phyloP scores from a whole-genome alignment of 2,329 filamentous ascomycete species.

The Macrophomina pseudophaseolina region DNA sequence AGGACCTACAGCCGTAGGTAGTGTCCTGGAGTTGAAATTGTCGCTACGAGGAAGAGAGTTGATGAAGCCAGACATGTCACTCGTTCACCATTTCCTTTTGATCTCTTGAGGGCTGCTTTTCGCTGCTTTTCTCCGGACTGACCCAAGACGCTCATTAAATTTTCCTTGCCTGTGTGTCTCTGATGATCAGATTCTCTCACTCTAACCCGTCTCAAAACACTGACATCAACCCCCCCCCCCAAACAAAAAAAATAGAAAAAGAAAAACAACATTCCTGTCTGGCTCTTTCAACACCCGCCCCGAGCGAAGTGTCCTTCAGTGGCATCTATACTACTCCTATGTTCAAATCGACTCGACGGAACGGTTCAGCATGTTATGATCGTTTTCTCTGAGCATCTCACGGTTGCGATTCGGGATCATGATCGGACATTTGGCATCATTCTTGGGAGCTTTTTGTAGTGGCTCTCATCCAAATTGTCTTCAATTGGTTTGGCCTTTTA shows the following conservation, averaged over 20 bases:
- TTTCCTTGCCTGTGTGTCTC: constrained; percentile 10
- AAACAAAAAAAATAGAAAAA: neutral
- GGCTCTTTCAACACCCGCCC: neutral
- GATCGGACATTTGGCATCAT: neutral
- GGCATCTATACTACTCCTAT: constrained; percentile 12
- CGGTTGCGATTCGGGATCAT: neutral
- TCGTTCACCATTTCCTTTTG: constrained; percentile 23
- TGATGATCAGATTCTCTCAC: neutral
- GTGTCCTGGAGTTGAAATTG: neutral
- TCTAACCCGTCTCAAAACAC: neutral
- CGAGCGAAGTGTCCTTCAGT: neutral
- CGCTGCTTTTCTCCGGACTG: constrained; percentile 9
- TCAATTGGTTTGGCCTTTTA: neutral
- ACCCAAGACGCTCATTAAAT: constrained; percentile 23
- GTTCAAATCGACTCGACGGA: neutral
- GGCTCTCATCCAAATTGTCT: neutral
- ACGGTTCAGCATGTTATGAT: neutral
- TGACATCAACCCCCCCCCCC: neutral
- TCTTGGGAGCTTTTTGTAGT: neutral
- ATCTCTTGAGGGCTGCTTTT: constrained; percentile 1
- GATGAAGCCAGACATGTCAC: constrained; percentile 24
- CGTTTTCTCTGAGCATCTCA: neutral
- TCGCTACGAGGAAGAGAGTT: constrained; percentile 5
- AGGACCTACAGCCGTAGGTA: constrained; percentile 14
- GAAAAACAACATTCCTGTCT: constrained; percentile 11